Conservation (phyloP, 1,284 basidiomycete genomes). For the Rhodofomes roseus region DNA sequence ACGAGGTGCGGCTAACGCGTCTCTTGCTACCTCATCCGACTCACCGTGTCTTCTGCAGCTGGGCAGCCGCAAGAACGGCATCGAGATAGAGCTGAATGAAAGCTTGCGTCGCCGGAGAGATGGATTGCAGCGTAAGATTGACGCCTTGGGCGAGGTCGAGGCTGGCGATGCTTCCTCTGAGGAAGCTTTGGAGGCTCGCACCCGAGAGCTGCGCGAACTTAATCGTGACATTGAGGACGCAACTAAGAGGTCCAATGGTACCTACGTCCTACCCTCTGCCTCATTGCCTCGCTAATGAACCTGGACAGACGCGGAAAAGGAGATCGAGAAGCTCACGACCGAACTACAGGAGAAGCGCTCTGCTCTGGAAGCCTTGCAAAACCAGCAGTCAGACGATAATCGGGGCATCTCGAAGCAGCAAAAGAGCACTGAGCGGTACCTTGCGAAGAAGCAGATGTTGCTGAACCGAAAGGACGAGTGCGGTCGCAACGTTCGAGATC, state of each 20-base stretch:
- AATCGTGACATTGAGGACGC: constrained; percentile 28
- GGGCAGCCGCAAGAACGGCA: constrained; percentile 70
- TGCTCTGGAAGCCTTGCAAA: constrained; percentile 74
- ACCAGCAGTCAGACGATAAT: constrained; percentile 82
- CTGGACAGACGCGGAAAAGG: constrained; percentile 62
- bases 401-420: constrained; percentile 86
- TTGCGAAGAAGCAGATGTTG: constrained; percentile 88
- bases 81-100: constrained; percentile 95
- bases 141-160: constrained; percentile 64
- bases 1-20: constrained; percentile 56
- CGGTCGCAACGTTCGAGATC: constrained; percentile 90
- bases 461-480: constrained; percentile 86
- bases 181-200: constrained; percentile 66
- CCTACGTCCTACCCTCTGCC: constrained; percentile 15
- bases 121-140: constrained; percentile 76
- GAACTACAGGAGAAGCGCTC: constrained; percentile 65
- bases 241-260: constrained; percentile 63
- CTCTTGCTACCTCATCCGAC: background rate
- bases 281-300: constrained; percentile 4
- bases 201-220: constrained; percentile 58
- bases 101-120: constrained; percentile 76
- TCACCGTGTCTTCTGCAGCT: constrained; percentile 45
- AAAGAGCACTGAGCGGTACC: constrained; percentile 92
- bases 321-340: constrained; percentile 61
- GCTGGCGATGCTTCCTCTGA: constrained; percentile 55